Conservation (phyloP, 148 eudicot species). For the Rhododendron molle region DNA sequence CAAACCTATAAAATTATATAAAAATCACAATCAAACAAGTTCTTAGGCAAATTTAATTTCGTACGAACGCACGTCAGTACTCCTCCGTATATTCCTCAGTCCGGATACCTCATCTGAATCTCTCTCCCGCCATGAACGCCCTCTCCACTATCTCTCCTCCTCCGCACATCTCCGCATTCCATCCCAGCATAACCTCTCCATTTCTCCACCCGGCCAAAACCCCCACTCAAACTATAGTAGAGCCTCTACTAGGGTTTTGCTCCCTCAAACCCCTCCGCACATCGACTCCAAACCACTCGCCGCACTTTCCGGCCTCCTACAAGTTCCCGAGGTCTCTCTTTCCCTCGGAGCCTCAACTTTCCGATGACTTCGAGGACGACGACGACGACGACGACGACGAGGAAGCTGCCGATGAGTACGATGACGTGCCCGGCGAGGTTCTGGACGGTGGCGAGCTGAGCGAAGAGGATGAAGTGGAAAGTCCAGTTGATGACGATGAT, state of each 20-base stretch:
- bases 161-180: constrained; percentile 9
- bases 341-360: constrained; percentile 38
- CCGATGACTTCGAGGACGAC: constrained; percentile 36
- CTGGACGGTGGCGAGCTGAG: constrained; percentile 19
- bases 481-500: not conserved
- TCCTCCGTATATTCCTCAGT: not conserved
- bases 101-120: constrained; percentile 3
- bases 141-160: constrained; percentile 28
- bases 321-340: constrained; percentile 37
- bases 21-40: too few relatives aligned
- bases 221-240: constrained; percentile 7
- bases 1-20: too few relatives aligned
- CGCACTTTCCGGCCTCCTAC: constrained; percentile 23
- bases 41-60: too few relatives aligned
- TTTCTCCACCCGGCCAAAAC: constrained; percentile 2
- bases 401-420: constrained; percentile 65
- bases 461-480: constrained; percentile 38
- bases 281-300: constrained; percentile 9
- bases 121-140: constrained; percentile 75
- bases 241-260: constrained; percentile 24
- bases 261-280: constrained; percentile 19
- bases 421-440: constrained; percentile 26
- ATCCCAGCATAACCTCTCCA: constrained; percentile 8
- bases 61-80: too few relatives aligned
- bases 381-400: constrained; percentile 36